Conservation (phyloP, 2,329 filamentous ascomycete species). For the Ambrosiella beaveri region DNA sequence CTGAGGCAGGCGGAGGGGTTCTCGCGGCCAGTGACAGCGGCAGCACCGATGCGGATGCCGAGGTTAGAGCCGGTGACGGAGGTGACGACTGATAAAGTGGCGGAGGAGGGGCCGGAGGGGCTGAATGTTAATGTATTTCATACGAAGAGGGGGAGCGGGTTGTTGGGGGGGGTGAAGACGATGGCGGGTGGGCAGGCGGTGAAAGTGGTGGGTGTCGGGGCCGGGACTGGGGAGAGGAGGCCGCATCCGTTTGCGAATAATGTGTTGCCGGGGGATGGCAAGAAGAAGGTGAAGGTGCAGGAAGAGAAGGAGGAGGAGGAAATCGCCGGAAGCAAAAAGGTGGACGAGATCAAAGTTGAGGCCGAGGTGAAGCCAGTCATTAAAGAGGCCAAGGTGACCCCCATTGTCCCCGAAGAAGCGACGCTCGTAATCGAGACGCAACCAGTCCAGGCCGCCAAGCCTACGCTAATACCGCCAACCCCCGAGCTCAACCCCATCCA, state of each 20-base stretch:
- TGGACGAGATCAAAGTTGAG: background rate
- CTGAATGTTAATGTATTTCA: constrained; percentile 11
- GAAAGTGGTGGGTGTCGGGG: background rate
- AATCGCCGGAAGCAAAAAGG: too few species aligned
- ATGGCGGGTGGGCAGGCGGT: background rate
- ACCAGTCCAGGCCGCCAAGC: background rate
- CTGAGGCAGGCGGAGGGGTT: constrained; percentile 11
- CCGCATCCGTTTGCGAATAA: constrained; percentile 12
- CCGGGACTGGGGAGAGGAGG: background rate
- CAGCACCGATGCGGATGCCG: constrained; percentile 10
- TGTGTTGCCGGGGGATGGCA: constrained; percentile 7
- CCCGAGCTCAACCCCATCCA: constrained; percentile 15
- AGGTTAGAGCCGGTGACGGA: constrained; percentile 10
- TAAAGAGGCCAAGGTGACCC: background rate
- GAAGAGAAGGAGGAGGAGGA: background rate
- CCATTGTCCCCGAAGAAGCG: background rate
- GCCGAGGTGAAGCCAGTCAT: background rate
- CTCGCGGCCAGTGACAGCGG: background rate
- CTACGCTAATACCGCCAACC: background rate
- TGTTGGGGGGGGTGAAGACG: background rate
- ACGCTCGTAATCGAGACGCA: background rate
- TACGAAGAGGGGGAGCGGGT: constrained; percentile 7
- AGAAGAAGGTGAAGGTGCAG: background rate
- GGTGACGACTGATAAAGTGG: background rate
- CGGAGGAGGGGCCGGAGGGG: background rate